Base-by-base conservation (phyloP, 2,329 filamentous ascomycete genomes). In the Myriosclerotinia curreyana region DNA sequence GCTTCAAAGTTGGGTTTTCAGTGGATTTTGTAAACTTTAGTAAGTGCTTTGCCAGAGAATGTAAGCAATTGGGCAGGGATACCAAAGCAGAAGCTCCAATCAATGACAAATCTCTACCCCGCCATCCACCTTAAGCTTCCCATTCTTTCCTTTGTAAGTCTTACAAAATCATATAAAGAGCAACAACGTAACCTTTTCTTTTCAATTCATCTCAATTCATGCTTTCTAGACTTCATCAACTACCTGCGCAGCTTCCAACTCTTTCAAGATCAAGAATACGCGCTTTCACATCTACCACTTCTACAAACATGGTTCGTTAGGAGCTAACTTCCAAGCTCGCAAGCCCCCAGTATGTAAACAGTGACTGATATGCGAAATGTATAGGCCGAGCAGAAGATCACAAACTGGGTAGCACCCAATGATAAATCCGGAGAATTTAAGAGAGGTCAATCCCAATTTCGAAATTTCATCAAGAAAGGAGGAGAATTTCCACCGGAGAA, bases 401-500 rank as follows among this genome's bases (percentile, higher is more conserved):
- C 92, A 53, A 86, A 94, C 73, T 96, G 92, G 92, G 92, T 95
- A 60, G 82, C 86, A 67, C 88, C 85, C 53, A 82, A 82, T 71
- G 91, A 95, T 79, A 90, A 86, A 74, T 85, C 86, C 22, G 94
- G 94, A 77, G 92, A 97, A 78, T 98, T 96, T 83, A 96, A 96
- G 80, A 88, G 94, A 67, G 90, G 92, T 76, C 82, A 83, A 67
- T 95, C 91, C 66, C 83, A 86, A 63, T 98, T 98, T 79, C 87
- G 95, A 65, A 84, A 75, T 85, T 79, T 79, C 73, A 86, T 90
- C 69, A 79, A 88, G 69, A 78, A 84, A 7, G 82, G 81, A 46
- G 85, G 87, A 5, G 78, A 88, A 69, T 91, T 89, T 66, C 75
- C 86, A 85, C 72, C 86, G 80, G 94, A 98, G 78, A 91, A 91